These are phyloP conservation scores for Malus asiatica DNA, from an alignment of 306 rosid genomes.

Conservation along the genomic window DNA sequence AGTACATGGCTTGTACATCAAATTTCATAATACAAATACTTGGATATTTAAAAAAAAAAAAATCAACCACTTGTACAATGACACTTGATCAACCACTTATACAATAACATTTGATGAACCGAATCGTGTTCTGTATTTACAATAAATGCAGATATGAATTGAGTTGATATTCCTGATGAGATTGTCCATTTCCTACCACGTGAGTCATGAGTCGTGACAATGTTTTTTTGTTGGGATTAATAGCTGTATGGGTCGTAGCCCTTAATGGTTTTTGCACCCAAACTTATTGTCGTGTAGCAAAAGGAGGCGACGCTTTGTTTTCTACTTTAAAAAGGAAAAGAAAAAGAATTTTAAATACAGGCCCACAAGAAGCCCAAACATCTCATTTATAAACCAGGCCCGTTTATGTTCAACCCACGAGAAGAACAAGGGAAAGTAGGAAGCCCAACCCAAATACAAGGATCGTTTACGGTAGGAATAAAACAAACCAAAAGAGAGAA, in stretches of 20 bases:
- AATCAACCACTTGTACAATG: too few species aligned
- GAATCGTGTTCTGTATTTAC: not conserved
- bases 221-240: not conserved
- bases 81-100: too few species aligned
- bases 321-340: too few species aligned
- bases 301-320: too few species aligned
- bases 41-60: too few species aligned
- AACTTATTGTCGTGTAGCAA: too few species aligned
- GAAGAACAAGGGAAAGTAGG: not conserved
- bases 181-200: not conserved
- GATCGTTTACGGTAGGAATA: too few species aligned
- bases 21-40: too few species aligned
- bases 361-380: not conserved
- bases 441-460: too few species aligned
- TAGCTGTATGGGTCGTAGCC: not conserved
- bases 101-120: too few species aligned
- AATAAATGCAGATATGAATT: not conserved
- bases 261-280: not conserved
- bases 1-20: accelerated
- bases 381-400: not conserved
- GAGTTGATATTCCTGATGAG: not conserved
- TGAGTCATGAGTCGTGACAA: not conserved
- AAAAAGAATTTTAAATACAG: not conserved
- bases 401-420: not conserved
- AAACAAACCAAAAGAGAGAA: too few species aligned